Base-by-base conservation (phyloP, 1,139 yeast species). In the Ashbya aceris region DNA sequence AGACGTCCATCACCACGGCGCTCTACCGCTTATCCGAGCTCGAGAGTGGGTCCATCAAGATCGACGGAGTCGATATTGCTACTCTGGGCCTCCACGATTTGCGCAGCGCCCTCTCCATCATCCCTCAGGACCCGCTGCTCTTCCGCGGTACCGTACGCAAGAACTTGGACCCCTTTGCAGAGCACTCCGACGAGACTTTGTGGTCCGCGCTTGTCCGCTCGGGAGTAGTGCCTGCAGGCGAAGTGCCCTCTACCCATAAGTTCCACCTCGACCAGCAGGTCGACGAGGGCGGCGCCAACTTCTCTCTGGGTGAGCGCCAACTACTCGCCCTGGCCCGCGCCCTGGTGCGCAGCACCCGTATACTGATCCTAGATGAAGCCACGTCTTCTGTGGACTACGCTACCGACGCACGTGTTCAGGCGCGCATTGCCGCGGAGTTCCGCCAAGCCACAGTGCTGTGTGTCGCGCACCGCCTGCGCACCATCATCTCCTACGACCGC, bases 361-460 rank as follows among this genome's bases (percentile, higher is more conserved):
- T 83, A 44, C 65, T 83, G 50, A 77, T 83, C 46, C 62, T 83
- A 45, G 94, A 83, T 58, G 94, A 83, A 60, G 93, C 94, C 11
- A 83, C 94, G 0, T 82, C 93, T 0, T 77, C 83, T 8, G 91
- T 83, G 34, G 94, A 83, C 58, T 80, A 79, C 55, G 84, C 77
- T 50, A 82, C 93, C 0, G 93, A 83, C 60, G 68, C 74, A 36
- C 74, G 73, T 57, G 80, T 84, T 51, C 94, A 83, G 61, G 53
- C 65, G 5, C 78, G 85, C 26, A 80, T 83, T 48, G 67, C 69
- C 8, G 65, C 63, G 10, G 87, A 81, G 56, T 83, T 83, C 55
- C 56, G 65, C 7, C 62, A 74, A 39, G 79, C 89, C 59, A 83
- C 93, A 0, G 77, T 82, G 41, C 64, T 83, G 53, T 81, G 89